Evolutionary conservation across 371 early-diverging fungal species (phyloP), one percentile per base, ranked within the genome.

Genomic region (Aphelidium insulamus): DNA sequence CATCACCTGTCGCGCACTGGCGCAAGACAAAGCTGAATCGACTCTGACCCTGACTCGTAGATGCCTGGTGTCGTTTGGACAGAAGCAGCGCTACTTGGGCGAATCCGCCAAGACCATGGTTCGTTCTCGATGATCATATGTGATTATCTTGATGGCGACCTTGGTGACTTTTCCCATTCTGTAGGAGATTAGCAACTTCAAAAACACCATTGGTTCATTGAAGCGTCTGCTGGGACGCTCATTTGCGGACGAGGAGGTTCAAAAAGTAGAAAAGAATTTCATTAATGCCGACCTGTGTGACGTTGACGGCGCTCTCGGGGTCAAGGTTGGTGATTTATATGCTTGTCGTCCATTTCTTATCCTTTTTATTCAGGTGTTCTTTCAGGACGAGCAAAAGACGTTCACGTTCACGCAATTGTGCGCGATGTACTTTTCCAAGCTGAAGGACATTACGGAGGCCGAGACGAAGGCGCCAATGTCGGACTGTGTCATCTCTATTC

Each of bases 161-260:
- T 15, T 12, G 21, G 21, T 7, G 17, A 12, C 23, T 41, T 15
- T 33, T 2, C 19, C 16, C 6, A 12, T 17, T 18, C 14, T 3
- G 6, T 44, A 55, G 61, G 84, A 87, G 63, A 65, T 85, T 48
- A 74, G 71, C 54, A 87, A 90, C 68, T 90, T 87, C 48, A 81
- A 83, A 56, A 86, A 86, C 62, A 95, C 97, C 39, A 70, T 97
- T 38, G 64, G 66, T 37, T 72, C 77, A 29, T 57, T 92, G 50
- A 98, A 98, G 69, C 85, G 99, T 49, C 57, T 98, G 34, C 69
- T 82, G 33, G 98, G 99, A 29, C 76, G 94, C 40, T 77, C 82
- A 38, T 72, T 69, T 49, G 53, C 57, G 16, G 97, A 97, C 49
- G 69, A 72, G 33, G 94, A 92, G 41, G 59, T 91, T 40, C 66